A percentile compares a stretch with the other conserved stretches of the same genome.
Conservation (phyloP, 768 basidiomycete genomes). For the Lactarius sp. region DNA sequence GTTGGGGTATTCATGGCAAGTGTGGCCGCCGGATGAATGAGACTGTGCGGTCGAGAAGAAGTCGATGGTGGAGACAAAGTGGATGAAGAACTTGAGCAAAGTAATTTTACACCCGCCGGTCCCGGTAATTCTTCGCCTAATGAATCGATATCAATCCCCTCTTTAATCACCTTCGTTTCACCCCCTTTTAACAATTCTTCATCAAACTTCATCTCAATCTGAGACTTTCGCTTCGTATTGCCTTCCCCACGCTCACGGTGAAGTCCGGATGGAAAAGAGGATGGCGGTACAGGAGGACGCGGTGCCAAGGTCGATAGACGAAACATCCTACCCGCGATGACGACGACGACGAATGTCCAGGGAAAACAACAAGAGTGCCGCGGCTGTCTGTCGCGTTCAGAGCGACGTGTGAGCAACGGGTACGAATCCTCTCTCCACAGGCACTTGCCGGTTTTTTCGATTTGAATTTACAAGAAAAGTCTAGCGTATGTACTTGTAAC, state of each 20-base stretch:
- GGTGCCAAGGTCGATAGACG: conserved; percentile 36
- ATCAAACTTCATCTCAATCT: conserved; percentile 80
- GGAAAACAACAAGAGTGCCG: not conserved
- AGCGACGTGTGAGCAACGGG: not conserved
- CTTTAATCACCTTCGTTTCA: conserved; percentile 63
- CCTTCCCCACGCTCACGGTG: conserved; percentile 36
- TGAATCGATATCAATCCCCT: conserved; percentile 64
- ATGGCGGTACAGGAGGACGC: conserved; percentile 41
- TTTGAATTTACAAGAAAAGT: conserved; percentile 18
- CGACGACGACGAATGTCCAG: not conserved
- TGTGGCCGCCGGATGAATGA: conserved; percentile 45
- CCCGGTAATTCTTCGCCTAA: conserved; percentile 50
- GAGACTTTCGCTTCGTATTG: conserved; percentile 54
- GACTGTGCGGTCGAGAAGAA: conserved; percentile 32
- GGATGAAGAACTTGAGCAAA: conserved; percentile 28
- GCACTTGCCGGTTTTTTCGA: conserved; percentile 13
- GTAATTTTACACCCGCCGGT: too few relatives aligned
- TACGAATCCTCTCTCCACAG: not conserved
- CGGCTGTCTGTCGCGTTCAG: not conserved
- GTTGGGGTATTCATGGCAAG: conserved; percentile 65
- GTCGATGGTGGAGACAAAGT: conserved; percentile 31
- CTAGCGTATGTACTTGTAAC: not conserved
- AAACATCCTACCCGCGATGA: conserved; percentile 60
- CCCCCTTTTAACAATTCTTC: conserved; percentile 55
- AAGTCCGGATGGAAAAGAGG: conserved; percentile 47